Base-by-base conservation (phyloP, 2,329 filamentous ascomycete genomes). In the Arthrobotrys musiformis region DNA sequence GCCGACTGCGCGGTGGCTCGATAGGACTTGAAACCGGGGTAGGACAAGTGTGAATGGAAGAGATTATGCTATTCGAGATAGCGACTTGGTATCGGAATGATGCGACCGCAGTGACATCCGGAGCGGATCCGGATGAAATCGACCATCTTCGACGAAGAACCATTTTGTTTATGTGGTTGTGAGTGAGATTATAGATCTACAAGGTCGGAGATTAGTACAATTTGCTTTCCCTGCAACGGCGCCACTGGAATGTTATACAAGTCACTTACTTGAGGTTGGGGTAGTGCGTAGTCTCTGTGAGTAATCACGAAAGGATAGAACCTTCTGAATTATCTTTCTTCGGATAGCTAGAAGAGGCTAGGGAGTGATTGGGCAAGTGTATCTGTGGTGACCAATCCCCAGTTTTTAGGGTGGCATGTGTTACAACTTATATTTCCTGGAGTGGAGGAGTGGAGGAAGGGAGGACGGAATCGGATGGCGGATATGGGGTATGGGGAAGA, bases 401-500 rank as follows among this genome's bases (percentile, higher is more conserved):
- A 63, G 26, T 66, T 40, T 60, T 37, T 42, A 11, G 63, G n/a
- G 73, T 60, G 73, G 26, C 60, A 70, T 77, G 60, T 77, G 66
- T 77, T 44, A 70, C 40, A 77, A 69, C 73, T 77, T 77, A 77
- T 77, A 77, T 58, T 28, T 26, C 52, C 33, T 70, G 44, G 48
- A 63, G 56, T 40, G 17, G 48, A n/a, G 44, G 42, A 54, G 19
- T n/a, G n/a, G 48, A 63, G 56, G 48, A 24, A 54, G 19, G 44
- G 42, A 54, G 19, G 44, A 33, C 60, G 63, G 64, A n/a, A 61
- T 77, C 73, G 73, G 73, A 70, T 44, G 37, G 72, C 66, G 73
- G 73, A 70, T 77, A 77, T 77, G 73, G 73, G 73, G 73, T 77
- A 77, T 77, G 73, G 73, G 73, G 66, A 76, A 68, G 67, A 77